A percentile compares a stretch with the other conserved stretches of the same genome.
These are phyloP conservation scores for Ophiostoma sp. DNA, from an alignment of 2,329 filamentous ascomycete species.

Conservation along the genomic window DNA sequence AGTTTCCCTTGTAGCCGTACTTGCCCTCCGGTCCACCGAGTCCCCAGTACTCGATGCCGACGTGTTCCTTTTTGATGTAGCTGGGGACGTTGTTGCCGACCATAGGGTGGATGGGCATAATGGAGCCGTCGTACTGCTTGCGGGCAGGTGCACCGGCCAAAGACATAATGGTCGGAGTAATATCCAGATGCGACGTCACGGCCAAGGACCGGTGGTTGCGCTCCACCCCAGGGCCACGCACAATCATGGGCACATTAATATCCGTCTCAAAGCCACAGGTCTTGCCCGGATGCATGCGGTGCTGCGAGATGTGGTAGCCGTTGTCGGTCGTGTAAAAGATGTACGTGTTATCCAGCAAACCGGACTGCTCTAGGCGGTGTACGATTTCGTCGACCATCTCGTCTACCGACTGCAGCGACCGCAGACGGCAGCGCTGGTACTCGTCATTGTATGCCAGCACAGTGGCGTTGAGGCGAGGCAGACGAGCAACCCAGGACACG, in stretches of 20 bases:
- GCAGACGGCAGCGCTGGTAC: constrained; percentile 53
- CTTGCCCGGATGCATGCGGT: constrained; percentile 59
- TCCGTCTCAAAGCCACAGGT: constrained; percentile 59
- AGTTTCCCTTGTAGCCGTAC: constrained; percentile 25
- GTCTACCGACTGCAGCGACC: constrained; percentile 55
- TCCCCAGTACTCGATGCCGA: constrained; percentile 61
- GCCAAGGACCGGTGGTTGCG: constrained; percentile 43
- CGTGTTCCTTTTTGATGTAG: constrained; percentile 50
- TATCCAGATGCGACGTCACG: constrained; percentile 61
- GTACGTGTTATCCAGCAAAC: constrained; percentile 61
- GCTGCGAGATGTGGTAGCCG: constrained; percentile 60
- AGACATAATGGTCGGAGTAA: constrained; percentile 61
- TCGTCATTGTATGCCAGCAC: constrained; percentile 50
- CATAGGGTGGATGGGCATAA: constrained; percentile 49
- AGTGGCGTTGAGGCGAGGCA: constrained; percentile 44
- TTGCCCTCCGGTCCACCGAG: constrained; percentile 42
- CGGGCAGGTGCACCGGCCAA: constrained; percentile 42
- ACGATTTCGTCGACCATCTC: constrained; percentile 54
- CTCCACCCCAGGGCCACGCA: constrained; percentile 58
- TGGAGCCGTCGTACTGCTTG: constrained; percentile 56
- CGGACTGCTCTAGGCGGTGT: constrained; percentile 46
- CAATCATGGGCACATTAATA: constrained; percentile 58
- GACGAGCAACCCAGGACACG: constrained; percentile 48
- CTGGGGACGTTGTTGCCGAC: constrained; percentile 6
- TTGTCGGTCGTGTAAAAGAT: constrained; percentile 61